These are phyloP conservation scores for Rutstroemia sp. DNA, from an alignment of 2,329 filamentous ascomycete species.

Conservation along the genomic window DNA sequence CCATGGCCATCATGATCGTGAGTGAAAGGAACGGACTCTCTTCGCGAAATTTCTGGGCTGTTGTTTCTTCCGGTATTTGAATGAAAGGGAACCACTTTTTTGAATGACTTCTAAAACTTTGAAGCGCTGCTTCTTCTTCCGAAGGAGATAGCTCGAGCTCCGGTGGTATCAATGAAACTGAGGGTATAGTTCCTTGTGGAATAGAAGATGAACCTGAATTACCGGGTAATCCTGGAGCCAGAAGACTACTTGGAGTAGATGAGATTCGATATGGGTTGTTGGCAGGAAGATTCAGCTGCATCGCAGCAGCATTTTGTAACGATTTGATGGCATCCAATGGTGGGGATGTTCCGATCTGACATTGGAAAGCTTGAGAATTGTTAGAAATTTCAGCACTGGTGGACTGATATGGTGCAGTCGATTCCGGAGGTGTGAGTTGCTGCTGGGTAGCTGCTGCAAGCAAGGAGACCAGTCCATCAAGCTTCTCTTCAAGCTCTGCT, in stretches of 20 bases:
- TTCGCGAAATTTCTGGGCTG: slow-evolving; percentile 33
- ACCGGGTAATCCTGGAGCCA: background rate
- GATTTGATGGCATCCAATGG: background rate
- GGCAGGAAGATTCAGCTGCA: background rate
- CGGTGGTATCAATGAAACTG: background rate
- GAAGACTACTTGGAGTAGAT: background rate
- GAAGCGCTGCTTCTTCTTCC: slow-evolving; percentile 35
- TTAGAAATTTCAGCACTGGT: background rate
- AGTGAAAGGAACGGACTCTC: slow-evolving; percentile 44
- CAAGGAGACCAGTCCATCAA: slow-evolving; percentile 13
- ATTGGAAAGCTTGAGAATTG: background rate
- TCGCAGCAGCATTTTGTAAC: background rate
- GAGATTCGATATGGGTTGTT: background rate
- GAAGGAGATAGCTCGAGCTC: slow-evolving; percentile 25
- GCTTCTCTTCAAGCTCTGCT: slow-evolving; percentile 15
- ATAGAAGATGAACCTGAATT: background rate
- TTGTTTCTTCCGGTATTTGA: slow-evolving; percentile 32
- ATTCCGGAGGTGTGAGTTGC: background rate
- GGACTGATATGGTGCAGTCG: background rate
- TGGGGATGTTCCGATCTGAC: background rate
- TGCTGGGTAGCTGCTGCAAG: background rate
- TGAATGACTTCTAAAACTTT: slow-evolving; percentile 36
- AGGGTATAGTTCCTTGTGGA: background rate
- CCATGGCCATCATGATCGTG: slow-evolving; percentile 40
- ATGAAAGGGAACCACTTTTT: slow-evolving; percentile 40